Conservation (phyloP, 2,329 filamentous ascomycete species). For the Hymenoscyphus occultus region DNA sequence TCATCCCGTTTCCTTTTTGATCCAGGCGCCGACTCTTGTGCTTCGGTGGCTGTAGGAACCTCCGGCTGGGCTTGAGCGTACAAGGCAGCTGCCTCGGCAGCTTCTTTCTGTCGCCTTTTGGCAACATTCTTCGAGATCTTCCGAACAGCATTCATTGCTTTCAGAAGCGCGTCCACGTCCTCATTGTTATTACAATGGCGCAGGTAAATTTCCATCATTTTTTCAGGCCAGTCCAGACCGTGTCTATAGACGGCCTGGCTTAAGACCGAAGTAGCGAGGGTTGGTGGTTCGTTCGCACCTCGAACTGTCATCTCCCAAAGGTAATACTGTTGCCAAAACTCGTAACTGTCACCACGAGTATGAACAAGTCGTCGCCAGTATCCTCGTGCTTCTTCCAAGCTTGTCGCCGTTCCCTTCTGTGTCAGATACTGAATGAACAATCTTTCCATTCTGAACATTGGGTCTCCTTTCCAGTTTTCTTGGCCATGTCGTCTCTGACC, state of each 20-base stretch:
- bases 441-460: constrained; percentile 81
- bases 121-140: constrained; percentile 62
- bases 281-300: constrained; percentile 49
- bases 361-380: constrained; percentile 71
- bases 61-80: constrained; percentile 42
- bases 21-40: constrained; percentile 25
- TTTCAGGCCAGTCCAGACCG: constrained; percentile 73
- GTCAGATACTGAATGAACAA: constrained; percentile 91
- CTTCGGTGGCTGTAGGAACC: constrained; percentile 32
- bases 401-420: constrained; percentile 59
- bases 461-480: constrained; percentile 76
- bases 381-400: constrained; percentile 70
- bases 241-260: constrained; percentile 63
- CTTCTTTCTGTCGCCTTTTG: constrained; percentile 64
- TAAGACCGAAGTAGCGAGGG: constrained; percentile 72
- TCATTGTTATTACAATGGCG: constrained; percentile 90
- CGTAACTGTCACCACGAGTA: constrained; percentile 73
- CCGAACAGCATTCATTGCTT: constrained; percentile 70
- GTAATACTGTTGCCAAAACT: constrained; percentile 94
- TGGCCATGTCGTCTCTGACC: constrained; percentile 72
- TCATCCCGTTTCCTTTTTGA: constrained; percentile 74
- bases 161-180: constrained; percentile 69
- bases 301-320: constrained; percentile 75
- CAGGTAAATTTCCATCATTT: constrained; percentile 69
- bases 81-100: constrained; percentile 54